Base-by-base conservation (phyloP, 139 green algal genomes). In the Volvox africanus region DNA sequence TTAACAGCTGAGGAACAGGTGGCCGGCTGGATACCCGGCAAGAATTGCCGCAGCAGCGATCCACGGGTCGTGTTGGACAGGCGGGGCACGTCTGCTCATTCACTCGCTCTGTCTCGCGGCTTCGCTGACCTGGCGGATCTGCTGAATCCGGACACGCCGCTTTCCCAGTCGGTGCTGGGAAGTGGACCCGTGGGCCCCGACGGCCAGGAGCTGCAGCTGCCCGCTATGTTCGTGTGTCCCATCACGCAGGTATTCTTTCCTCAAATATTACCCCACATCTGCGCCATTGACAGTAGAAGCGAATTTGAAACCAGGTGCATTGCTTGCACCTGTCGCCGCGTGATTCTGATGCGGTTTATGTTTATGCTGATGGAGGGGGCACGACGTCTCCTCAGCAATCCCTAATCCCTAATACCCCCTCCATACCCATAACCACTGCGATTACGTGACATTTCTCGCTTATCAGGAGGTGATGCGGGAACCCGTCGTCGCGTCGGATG, bases 401-500 rank as follows among this genome's bases (percentile, higher is more conserved):
- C 44, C 5, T 5, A 5, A 55, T 55, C 44, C 44, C 44, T 55
- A n/a, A 1, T 11, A 50, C 26, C 80, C 19, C 55, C 13, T 13
- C 22, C 50, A 55, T n/a, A 50, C 28, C 61, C 61, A 16, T 55
- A 19, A 9, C 28, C n/a, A 14, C 50, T 12, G 20, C 82, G 32
- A 3, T 32, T 16, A 19, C 65, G 21, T 36, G 19, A 24, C 24
- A 55, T 55, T 55, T 55, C 44, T 55, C 83, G 6, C 21, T 21
- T 50, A 22, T 19, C 86, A 91, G 76, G 87, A 91, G 76, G 55
- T 91, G 61, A 76, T 91, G 76, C 61, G 37, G 0, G 76, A 91
- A 0, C 87, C 87, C 5, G 87, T 86, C 61, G 87, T 91, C 5
- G 87, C 87, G 22, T 80, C 33, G n/a, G 87, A 91, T 77, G 87